These are phyloP conservation scores for Silybum marianum DNA, from an alignment of 129 eudicot species.

Conservation along the genomic window DNA sequence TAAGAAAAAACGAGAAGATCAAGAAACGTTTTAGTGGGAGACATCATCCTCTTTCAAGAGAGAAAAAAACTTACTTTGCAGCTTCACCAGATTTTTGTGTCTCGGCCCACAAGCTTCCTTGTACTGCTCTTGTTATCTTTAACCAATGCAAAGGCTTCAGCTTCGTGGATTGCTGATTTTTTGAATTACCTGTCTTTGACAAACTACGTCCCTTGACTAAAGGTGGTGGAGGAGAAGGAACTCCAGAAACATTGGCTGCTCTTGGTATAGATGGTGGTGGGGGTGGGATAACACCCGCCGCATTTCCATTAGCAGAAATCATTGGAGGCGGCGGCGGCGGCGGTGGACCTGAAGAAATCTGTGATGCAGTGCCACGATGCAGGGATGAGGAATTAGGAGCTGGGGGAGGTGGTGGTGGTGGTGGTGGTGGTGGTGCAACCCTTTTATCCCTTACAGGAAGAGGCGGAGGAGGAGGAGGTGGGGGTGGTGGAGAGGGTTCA, in stretches of 20 bases:
- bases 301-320: slow-evolving; percentile 32
- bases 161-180: slow-evolving; percentile 54
- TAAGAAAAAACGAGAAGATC: slow-evolving; percentile 9
- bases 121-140: slow-evolving; percentile 75
- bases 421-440: slow-evolving; percentile 40
- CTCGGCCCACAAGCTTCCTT: slow-evolving; percentile 99
- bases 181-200: slow-evolving; percentile 42
- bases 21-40: slow-evolving; percentile 6
- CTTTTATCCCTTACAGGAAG: slow-evolving; percentile 15
- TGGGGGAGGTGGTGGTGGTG: slow-evolving; percentile 42
- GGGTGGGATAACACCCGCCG: slow-evolving; percentile 26
- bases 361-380: slow-evolving; percentile 19
- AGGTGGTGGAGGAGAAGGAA: slow-evolving; percentile 60
- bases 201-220: slow-evolving; percentile 45
- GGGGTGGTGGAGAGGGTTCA: slow-evolving; percentile 26
- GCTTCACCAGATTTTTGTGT: slow-evolving; percentile 75
- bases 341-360: slow-evolving; percentile 33
- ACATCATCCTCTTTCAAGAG: slow-evolving; percentile 14
- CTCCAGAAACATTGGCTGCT: slow-evolving; percentile 22
- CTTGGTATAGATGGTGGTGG: slow-evolving; percentile 45
- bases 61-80: slow-evolving; percentile 52
- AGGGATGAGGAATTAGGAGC: slow-evolving; percentile 29
- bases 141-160: slow-evolving; percentile 96
- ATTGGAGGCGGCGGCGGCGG: slow-evolving; percentile 65
- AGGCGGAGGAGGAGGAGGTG: slow-evolving; percentile 45